These are phyloP conservation scores for Fraxinus floribunda DNA, from an alignment of 305 asterid species.

Conservation along the genomic window DNA sequence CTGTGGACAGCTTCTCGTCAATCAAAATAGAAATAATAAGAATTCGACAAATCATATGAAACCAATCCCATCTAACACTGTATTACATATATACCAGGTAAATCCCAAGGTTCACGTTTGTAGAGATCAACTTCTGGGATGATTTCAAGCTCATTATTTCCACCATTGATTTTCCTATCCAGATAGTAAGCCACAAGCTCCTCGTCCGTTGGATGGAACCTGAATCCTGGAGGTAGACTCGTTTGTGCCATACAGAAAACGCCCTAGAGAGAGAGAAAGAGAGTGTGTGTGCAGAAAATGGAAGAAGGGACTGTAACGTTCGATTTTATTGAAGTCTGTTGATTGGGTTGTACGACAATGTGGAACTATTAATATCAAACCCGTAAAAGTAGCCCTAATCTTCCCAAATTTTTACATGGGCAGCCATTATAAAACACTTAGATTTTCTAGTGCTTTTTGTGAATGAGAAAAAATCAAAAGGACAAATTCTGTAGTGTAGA, in stretches of 20 bases:
- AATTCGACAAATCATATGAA: background rate
- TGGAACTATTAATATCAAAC: slow-evolving; percentile 37
- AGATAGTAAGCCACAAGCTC: slow-evolving; percentile 71
- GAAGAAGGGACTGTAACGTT: background rate
- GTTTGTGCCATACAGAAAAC: slow-evolving; percentile 38
- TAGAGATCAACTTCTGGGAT: slow-evolving; percentile 67
- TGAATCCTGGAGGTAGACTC: slow-evolving; percentile 67
- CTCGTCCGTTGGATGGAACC: slow-evolving; percentile 76
- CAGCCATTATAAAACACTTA: background rate
- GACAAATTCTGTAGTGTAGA: background rate
- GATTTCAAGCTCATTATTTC: slow-evolving; percentile 51
- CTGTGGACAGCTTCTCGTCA: slow-evolving; percentile 31
- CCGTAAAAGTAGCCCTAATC: slow-evolving; percentile 53
- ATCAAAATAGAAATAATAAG: background rate
- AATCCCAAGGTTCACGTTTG: slow-evolving; percentile 81
- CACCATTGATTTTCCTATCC: slow-evolving; percentile 59
- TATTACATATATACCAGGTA: slow-evolving; percentile 52
- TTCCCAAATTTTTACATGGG: slow-evolving; percentile 34
- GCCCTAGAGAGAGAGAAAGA: background rate
- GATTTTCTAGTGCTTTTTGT: background rate
- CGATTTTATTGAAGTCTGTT: too few species aligned
- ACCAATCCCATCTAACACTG: too few species aligned
- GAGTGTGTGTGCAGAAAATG: background rate
- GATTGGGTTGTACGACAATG: slow-evolving; percentile 20
- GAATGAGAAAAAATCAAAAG: background rate